Percentiles rank a stretch among this genome's conserved stretches.
phyloP scores from a whole-genome alignment of 2,329 filamentous ascomycete species.

The Neofusicoccum laricinum region DNA sequence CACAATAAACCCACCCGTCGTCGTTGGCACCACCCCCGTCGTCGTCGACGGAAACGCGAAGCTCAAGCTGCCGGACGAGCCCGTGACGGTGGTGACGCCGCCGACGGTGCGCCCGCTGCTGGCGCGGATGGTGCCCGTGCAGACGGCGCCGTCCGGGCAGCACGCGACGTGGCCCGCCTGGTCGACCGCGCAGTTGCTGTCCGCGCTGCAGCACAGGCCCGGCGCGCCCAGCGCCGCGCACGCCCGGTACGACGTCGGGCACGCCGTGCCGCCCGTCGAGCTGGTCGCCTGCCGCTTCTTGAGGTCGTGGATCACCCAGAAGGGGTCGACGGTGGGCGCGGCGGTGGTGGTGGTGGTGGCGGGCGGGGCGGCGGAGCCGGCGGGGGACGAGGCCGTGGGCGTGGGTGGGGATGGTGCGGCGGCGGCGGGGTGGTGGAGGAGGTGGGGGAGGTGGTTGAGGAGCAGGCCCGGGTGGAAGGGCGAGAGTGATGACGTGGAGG shows the following conservation, averaged over 20 bases:
- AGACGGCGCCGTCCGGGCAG: conserved; percentile 57
- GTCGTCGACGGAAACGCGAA: conserved; percentile 25
- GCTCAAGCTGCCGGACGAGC: background rate
- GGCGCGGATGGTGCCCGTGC: conserved; percentile 52
- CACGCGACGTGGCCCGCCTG: conserved; percentile 58
- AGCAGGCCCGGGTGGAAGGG: conserved; percentile 8
- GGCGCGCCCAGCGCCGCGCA: conserved; percentile 53
- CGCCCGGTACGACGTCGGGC: conserved; percentile 51
- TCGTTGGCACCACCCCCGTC: background rate
- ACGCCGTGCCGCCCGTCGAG: conserved; percentile 35
- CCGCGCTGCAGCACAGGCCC: conserved; percentile 54
- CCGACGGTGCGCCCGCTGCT: background rate
- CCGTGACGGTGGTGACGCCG: background rate
- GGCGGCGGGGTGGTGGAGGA: background rate
- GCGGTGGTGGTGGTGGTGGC: background rate
- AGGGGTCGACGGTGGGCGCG: background rate
- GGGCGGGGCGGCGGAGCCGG: background rate
- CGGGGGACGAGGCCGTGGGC: background rate
- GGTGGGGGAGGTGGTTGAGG: background rate
- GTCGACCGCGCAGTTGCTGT: conserved; percentile 56
- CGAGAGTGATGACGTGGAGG: background rate
- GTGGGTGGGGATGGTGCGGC: background rate
- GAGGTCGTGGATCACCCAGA: background rate
- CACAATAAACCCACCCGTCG: conserved; percentile 4
- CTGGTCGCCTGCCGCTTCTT: conserved; percentile 19